Conservation (phyloP, 345 rosid genomes). For the Boechera retrofracta region DNA sequence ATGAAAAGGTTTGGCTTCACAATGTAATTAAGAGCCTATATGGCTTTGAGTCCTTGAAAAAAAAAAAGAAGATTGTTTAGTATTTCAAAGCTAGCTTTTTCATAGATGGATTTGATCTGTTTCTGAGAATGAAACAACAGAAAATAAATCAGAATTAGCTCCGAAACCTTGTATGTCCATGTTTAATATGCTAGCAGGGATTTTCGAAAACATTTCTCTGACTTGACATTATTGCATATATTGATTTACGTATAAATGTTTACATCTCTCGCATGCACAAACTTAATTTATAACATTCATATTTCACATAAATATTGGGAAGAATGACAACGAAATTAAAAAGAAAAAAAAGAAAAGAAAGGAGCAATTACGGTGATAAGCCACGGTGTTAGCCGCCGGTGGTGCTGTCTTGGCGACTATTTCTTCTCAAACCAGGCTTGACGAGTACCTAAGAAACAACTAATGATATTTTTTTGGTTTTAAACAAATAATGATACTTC, state of each 20-base stretch:
- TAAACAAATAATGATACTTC: background rate
- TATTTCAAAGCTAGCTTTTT: too few relatives aligned
- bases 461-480: constrained; percentile 1
- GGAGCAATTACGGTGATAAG: background rate
- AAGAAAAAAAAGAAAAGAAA: background rate
- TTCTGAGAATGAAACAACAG: background rate
- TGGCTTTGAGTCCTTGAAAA: too few relatives aligned
- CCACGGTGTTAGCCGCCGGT: background rate
- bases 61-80: too few relatives aligned
- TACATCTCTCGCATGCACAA: background rate
- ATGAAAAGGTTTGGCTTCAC: too few relatives aligned
- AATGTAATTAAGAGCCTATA: too few relatives aligned
- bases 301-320: background rate
- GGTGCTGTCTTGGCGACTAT: background rate
- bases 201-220: too few relatives aligned
- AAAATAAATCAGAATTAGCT: background rate
- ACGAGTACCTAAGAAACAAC: background rate
- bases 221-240: background rate
- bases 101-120: background rate
- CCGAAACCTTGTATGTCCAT: background rate
- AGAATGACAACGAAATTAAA: background rate
- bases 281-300: background rate
- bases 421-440: background rate
- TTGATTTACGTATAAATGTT: background rate
- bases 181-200: background rate